Percentiles rank a stretch among this genome's conserved stretches.
These are phyloP conservation scores for Stromatinia cepivora DNA, from an alignment of 2,329 filamentous ascomycete genomes.

Conservation along the genomic window DNA sequence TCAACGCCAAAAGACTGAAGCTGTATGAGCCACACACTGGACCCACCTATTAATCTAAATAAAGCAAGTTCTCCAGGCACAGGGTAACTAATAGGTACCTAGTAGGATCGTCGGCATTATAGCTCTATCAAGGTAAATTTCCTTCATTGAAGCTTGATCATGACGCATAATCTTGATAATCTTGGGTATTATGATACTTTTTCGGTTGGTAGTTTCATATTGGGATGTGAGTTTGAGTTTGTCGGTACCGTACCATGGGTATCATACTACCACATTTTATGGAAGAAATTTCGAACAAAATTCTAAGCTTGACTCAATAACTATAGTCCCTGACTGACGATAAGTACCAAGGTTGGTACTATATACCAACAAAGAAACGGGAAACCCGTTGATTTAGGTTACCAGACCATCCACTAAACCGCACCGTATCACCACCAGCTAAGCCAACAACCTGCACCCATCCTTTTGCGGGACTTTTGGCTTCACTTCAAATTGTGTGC, in stretches of 20 bases:
- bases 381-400: conserved; percentile 12
- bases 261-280: not conserved
- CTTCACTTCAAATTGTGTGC: conserved; percentile 19
- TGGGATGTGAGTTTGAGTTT: not conserved
- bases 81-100: not conserved
- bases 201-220: too few species aligned
- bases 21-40: conserved; percentile 15
- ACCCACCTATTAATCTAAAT: conserved; percentile 16
- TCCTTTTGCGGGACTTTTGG: conserved; percentile 12
- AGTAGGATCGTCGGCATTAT: not conserved
- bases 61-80: conserved; percentile 20
- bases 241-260: not conserved
- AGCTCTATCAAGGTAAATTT: not conserved
- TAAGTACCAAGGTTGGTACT: too few species aligned
- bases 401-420: not conserved
- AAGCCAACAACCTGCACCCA: conserved; percentile 19
- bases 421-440: conserved; percentile 20
- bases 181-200: not conserved
- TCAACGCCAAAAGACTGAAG: conserved; percentile 5
- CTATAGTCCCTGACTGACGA: too few species aligned
- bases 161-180: conserved; percentile 10
- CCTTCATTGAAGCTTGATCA: not conserved
- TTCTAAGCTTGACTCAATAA: too few species aligned
- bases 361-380: not conserved
- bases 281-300: too few species aligned